Evolutionary conservation across 345 rosid genomes (phyloP), one percentile per base, ranked within the genome.

Genomic region (Gossypium mustelinum): DNA sequence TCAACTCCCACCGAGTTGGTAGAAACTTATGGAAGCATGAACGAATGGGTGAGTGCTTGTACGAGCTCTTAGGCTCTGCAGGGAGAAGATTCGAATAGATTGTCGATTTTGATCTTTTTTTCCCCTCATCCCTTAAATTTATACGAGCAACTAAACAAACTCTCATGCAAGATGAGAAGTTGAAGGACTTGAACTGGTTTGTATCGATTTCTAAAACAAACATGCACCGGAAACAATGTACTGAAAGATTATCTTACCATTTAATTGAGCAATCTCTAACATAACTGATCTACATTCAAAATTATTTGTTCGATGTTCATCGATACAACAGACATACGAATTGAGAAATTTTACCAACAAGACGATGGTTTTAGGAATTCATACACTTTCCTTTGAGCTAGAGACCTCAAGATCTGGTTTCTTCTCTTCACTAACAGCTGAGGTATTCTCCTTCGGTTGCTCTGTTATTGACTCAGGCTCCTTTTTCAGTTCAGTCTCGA

Each of bases 401-500:
- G 94, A 64, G 51, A 81, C 86, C 68, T 85, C 78, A 7, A 57
- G 76, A 47, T 79, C 89, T 45, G 86, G 86, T 73, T 86, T 84
- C 77, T 78, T 79, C 75, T 82, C 89, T 67, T 84, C 86, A 27
- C 79, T 80, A 73, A 81, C 81, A 73, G 84, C 78, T 61, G 79
- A 76, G 0, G 92, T 83, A 48, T 73, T 81, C 78, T 83, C 84
- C 44, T 25, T 75, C 5, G 92, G 76, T 20, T 80, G 58, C 7
- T 83, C 90, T 1, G 86, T 4, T 22, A 1, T 25, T 56, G 92
- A 79, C 54, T 89, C 92, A 0, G 94, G 94, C 55, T 89, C 94
- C 70, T 87, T 92, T 74, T 91, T 94, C n/a, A 94, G 91, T 89
- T 94, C 98, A 9, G 92, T 81, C 84, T 94, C 98, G 0, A 94